Evolutionary conservation across 257 asterid genomes (phyloP).

Genomic region (Salvia hispanica): DNA sequence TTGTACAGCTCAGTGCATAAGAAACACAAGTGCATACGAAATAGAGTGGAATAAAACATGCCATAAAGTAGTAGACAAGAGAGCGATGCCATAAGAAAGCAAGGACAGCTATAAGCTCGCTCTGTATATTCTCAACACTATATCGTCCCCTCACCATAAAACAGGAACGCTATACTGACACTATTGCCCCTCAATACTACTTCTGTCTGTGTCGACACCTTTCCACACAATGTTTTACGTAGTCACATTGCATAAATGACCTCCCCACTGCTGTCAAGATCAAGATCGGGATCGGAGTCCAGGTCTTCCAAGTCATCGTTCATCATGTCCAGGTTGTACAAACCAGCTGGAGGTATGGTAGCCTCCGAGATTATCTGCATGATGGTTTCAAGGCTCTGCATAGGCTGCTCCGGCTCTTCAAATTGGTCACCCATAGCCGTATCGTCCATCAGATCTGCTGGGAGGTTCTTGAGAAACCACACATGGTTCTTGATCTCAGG

Average conservation of each 20-base stretch:
- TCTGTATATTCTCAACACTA: neutral
- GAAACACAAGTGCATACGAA: too few species aligned
- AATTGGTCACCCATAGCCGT: slow-evolving; percentile 44
- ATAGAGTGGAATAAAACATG: neutral
- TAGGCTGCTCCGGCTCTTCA: slow-evolving; percentile 88
- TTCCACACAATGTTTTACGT: too few species aligned
- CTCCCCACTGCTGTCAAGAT: slow-evolving; percentile 97
- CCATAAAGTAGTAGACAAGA: neutral
- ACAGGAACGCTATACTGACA: neutral
- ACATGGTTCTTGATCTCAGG: slow-evolving; percentile 69
- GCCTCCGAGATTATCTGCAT: slow-evolving; percentile 96
- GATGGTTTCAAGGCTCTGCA: slow-evolving; percentile 80
- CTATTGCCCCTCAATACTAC: too few species aligned
- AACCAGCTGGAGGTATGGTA: slow-evolving; percentile 86
- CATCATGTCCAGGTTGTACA: slow-evolving; percentile 67
- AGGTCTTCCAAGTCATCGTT: slow-evolving; percentile 90
- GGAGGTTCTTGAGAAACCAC: slow-evolving; percentile 92
- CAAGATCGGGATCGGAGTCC: slow-evolving; percentile 90
- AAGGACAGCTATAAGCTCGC: too few species aligned
- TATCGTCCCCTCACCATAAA: neutral
- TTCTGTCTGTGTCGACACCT: too few species aligned
- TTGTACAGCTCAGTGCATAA: too few species aligned
- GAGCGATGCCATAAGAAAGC: neutral
- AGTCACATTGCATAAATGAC: slow-evolving; percentile 65
- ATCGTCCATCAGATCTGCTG: slow-evolving; percentile 85